phyloP scores from a whole-genome alignment of 306 rosid species.

The Arachis stenosperma region DNA sequence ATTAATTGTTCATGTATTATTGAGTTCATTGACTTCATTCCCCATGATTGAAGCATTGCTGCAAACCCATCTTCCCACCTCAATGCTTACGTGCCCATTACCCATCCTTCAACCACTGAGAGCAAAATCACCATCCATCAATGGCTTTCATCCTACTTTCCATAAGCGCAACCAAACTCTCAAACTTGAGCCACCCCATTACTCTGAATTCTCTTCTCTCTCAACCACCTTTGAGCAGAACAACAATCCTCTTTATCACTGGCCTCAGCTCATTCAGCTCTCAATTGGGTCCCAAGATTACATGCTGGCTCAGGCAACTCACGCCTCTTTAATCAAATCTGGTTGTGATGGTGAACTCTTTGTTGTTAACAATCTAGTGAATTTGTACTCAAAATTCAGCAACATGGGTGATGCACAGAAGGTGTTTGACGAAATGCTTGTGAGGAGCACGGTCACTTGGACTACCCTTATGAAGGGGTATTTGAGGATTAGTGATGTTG shows the following conservation, averaged over 20 bases:
- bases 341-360: slow-evolving; percentile 43
- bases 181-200: slow-evolving; percentile 34
- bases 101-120: slow-evolving; percentile 28
- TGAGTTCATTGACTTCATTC: too few species aligned
- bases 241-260: slow-evolving; percentile 33
- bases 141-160: slow-evolving; percentile 16
- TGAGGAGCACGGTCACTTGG: slow-evolving; percentile 55
- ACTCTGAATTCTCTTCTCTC: neutral
- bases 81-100: slow-evolving; percentile 4
- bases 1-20: too few species aligned
- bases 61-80: slow-evolving; percentile 16
- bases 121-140: slow-evolving; percentile 17
- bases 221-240: slow-evolving; percentile 21
- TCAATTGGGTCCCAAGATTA: slow-evolving; percentile 48
- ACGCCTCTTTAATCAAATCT: slow-evolving; percentile 52
- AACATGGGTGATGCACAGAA: slow-evolving; percentile 47
- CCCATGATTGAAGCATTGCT: slow-evolving; percentile 25
- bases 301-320: slow-evolving; percentile 51
- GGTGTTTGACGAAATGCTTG: slow-evolving; percentile 57
- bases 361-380: slow-evolving; percentile 52
- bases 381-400: slow-evolving; percentile 46
- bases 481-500: slow-evolving; percentile 41
- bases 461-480: slow-evolving; percentile 63
- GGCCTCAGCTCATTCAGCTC: slow-evolving; percentile 53
- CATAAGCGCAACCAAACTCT: slow-evolving; percentile 17